These are phyloP conservation scores for Triticum aestivum DNA, from an alignment of 176 grass and related monocot genomes.

Conservation along the genomic window DNA sequence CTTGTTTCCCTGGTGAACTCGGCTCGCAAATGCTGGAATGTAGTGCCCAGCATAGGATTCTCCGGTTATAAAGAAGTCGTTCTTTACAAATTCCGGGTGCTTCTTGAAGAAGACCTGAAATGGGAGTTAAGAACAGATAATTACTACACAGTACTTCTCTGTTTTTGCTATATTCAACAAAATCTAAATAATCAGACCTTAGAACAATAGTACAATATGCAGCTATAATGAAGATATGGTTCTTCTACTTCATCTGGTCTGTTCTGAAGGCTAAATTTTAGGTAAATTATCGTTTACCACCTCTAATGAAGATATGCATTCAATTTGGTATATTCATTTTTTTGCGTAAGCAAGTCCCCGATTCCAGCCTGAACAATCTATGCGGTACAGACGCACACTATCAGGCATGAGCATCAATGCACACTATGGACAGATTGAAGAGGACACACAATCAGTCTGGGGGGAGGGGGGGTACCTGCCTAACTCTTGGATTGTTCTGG, in stretches of 20 bases:
- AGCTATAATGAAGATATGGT: neutral
- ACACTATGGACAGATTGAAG: neutral
- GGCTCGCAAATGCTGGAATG: conserved; percentile 85
- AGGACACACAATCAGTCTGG: too few relatives aligned
- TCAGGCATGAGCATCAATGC: neutral
- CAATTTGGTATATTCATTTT: neutral
- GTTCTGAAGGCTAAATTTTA: neutral
- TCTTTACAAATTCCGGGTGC: conserved; percentile 68
- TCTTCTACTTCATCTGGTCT: neutral
- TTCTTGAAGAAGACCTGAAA: conserved; percentile 84
- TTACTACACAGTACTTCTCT: neutral
- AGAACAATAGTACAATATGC: neutral
- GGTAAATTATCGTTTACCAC: neutral
- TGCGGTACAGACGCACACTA: neutral
- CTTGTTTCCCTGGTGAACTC: conserved; percentile 90
- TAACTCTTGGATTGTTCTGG: neutral
- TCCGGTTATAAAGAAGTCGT: conserved; percentile 92
- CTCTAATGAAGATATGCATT: neutral
- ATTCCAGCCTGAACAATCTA: neutral
- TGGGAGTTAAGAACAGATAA: neutral
- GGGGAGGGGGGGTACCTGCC: too few relatives aligned
- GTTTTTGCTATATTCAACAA: neutral
- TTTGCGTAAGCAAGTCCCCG: neutral
- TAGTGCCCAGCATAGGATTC: conserved; percentile 99
- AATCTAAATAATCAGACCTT: neutral